phyloP scores from a whole-genome alignment of 2,329 filamentous ascomycete genomes.

The Paraphoma sp. region DNA sequence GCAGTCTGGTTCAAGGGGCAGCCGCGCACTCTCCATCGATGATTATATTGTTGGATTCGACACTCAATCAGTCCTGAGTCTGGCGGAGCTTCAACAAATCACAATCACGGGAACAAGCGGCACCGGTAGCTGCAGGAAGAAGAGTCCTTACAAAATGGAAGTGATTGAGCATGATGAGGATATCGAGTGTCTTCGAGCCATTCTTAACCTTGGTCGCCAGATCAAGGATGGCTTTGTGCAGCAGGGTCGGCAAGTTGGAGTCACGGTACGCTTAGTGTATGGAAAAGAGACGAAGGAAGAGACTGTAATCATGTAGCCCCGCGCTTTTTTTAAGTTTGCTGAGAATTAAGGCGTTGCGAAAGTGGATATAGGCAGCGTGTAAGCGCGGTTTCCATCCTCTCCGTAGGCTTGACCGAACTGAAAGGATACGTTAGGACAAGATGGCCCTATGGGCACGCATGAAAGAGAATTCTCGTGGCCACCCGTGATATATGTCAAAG shows the following conservation, averaged over 20 bases:
- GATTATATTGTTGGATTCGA: not conserved
- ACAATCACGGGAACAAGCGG: not conserved
- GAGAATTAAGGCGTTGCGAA: no score
- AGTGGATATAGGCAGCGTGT: no score
- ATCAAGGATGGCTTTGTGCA: not conserved
- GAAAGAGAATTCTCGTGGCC: no score
- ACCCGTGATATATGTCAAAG: no score
- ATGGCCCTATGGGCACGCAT: no score
- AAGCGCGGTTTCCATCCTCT: no score
- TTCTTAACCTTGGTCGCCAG: not conserved
- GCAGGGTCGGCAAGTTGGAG: not conserved
- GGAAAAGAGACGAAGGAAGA: not conserved
- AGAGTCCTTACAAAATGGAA: not conserved
- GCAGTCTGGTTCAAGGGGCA: not conserved
- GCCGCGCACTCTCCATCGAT: not conserved
- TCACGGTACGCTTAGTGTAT: not conserved
- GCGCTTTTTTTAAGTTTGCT: no score
- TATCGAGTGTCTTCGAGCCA: not conserved
- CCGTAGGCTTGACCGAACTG: no score
- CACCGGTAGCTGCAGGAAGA: not conserved
- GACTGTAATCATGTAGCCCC: not conserved
- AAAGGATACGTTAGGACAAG: no score
- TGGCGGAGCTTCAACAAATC: not conserved
- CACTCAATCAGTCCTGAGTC: not conserved
- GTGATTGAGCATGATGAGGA: not conserved